These are phyloP conservation scores for Shiraia bambusicola DNA, from an alignment of 2,329 filamentous ascomycete genomes.

Conservation along the genomic window DNA sequence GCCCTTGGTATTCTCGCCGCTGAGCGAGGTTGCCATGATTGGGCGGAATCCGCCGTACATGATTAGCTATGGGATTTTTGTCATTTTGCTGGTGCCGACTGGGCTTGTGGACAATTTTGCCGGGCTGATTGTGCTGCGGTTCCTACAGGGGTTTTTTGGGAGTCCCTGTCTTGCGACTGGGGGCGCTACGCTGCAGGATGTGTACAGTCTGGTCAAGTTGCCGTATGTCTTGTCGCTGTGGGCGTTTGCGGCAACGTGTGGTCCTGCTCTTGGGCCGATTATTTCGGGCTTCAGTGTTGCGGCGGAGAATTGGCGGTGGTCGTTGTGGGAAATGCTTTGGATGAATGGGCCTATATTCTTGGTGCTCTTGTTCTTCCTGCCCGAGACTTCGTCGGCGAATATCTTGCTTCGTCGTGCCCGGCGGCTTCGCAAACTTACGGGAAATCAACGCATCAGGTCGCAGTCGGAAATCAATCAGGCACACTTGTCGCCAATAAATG, in stretches of 20 bases:
- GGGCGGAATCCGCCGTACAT: slow-evolving; percentile 70
- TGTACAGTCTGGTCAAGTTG: slow-evolving; percentile 47
- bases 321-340: slow-evolving; percentile 86
- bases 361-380: slow-evolving; percentile 79
- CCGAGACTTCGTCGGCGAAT: slow-evolving; percentile 82
- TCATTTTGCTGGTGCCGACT: slow-evolving; percentile 65
- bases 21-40: slow-evolving; percentile 66
- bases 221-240: slow-evolving; percentile 49
- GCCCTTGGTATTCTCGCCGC: slow-evolving; percentile 65
- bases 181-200: slow-evolving; percentile 41
- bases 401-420: slow-evolving; percentile 71
- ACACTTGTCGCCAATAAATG: slow-evolving; percentile 39
- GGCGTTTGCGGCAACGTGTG: slow-evolving; percentile 52
- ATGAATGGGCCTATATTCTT: slow-evolving; percentile 70
- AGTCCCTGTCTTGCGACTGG: slow-evolving; percentile 43
- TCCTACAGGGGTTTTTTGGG: slow-evolving; percentile 45
- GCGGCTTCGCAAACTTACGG: slow-evolving; percentile 69
- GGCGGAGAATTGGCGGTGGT: slow-evolving; percentile 74
- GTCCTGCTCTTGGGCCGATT: slow-evolving; percentile 65
- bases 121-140: slow-evolving; percentile 59
- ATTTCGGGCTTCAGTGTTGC: slow-evolving; percentile 75
- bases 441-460: slow-evolving; percentile 66
- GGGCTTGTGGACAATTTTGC: slow-evolving; percentile 64
- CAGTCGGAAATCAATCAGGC: slow-evolving; percentile 73
- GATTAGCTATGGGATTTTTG: slow-evolving; percentile 67